These are phyloP conservation scores for Marasmius sp. DNA, from an alignment of 1,284 basidiomycete species.

Conservation along the genomic window DNA sequence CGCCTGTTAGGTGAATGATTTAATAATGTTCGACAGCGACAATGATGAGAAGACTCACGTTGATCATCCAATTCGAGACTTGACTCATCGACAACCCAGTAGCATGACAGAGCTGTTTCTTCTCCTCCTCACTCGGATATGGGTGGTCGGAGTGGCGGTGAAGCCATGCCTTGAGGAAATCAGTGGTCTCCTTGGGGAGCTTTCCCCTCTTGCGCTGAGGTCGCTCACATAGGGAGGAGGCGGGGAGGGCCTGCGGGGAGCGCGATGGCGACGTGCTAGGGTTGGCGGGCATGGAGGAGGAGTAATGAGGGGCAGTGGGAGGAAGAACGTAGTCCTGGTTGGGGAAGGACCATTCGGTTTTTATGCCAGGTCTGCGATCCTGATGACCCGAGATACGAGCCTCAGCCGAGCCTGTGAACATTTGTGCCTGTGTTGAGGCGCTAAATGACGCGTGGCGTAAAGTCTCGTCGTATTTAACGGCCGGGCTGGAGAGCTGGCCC, in stretches of 20 bases:
- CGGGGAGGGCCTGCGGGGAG: slow-evolving; percentile 48
- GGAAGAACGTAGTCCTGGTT: slow-evolving; percentile 42
- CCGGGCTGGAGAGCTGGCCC: slow-evolving; percentile 48
- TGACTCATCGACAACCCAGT: slow-evolving; percentile 87
- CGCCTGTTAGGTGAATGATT: slow-evolving; percentile 44
- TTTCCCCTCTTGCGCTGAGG: slow-evolving; percentile 81
- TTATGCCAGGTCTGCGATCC: slow-evolving; percentile 55
- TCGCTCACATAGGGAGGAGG: slow-evolving; percentile 66
- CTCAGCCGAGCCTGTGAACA: slow-evolving; percentile 54
- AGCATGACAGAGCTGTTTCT: slow-evolving; percentile 82
- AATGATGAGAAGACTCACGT: slow-evolving; percentile 51
- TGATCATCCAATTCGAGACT: slow-evolving; percentile 91
- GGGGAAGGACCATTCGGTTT: slow-evolving; percentile 50
- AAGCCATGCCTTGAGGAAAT: slow-evolving; percentile 88
- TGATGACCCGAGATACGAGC: slow-evolving; percentile 68
- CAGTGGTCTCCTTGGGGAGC: slow-evolving; percentile 87
- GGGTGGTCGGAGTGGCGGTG: slow-evolving; percentile 87
- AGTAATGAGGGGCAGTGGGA: slow-evolving; percentile 34
- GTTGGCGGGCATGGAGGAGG: slow-evolving; percentile 40
- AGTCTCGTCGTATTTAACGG: slow-evolving; percentile 64
- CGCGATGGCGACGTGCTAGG: slow-evolving; percentile 50
- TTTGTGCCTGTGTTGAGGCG: slow-evolving; percentile 53
- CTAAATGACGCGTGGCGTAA: slow-evolving; percentile 64
- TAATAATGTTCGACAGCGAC: slow-evolving; percentile 4
- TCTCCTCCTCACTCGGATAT: slow-evolving; percentile 89